phyloP scores from a whole-genome alignment of 108 stramenopile genomes.

The Seminavis robusta region DNA sequence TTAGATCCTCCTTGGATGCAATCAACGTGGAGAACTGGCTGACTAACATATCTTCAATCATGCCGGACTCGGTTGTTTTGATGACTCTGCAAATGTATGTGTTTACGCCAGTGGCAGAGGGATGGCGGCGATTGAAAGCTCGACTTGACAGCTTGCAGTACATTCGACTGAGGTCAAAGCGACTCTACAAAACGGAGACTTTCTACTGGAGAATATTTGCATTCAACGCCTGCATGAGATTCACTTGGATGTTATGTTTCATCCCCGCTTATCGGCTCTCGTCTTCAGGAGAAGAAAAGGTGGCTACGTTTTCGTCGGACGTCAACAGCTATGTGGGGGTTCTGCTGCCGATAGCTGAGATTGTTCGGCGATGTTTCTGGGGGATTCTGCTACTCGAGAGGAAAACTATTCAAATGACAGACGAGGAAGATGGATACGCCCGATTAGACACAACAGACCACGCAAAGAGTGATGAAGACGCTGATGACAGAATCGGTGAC shows the following conservation, averaged over 20 bases:
- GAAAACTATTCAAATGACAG: slow-evolving; percentile 74
- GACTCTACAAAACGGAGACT: slow-evolving; percentile 66
- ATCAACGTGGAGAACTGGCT: slow-evolving; percentile 13
- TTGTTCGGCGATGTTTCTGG: slow-evolving; percentile 75
- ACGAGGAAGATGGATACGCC: slow-evolving; percentile 41
- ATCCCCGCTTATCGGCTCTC: slow-evolving; percentile 80
- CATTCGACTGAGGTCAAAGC: slow-evolving; percentile 63
- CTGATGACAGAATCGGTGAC: slow-evolving; percentile 19
- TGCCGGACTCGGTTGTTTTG: slow-evolving; percentile 33
- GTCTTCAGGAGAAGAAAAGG: slow-evolving; percentile 41
- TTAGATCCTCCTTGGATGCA: neutral
- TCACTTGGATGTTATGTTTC: slow-evolving; percentile 84
- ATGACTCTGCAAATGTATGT: slow-evolving; percentile 34
- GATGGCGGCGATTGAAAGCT: slow-evolving; percentile 28
- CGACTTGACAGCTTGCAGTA: slow-evolving; percentile 40
- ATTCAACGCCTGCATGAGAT: slow-evolving; percentile 51
- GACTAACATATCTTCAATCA: slow-evolving; percentile 46
- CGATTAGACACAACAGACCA: too few species aligned
- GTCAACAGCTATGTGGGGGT: slow-evolving; percentile 71
- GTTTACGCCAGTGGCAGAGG: slow-evolving; percentile 30
- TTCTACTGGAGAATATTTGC: slow-evolving; percentile 78
- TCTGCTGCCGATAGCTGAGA: slow-evolving; percentile 62
- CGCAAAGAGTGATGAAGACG: slow-evolving; percentile 12
- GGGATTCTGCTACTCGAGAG: slow-evolving; percentile 77
- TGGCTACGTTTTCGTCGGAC: slow-evolving; percentile 60